Conservation (phyloP, 371 early-diverging fungal genomes). For the Syncephalastrum monosporum region DNA sequence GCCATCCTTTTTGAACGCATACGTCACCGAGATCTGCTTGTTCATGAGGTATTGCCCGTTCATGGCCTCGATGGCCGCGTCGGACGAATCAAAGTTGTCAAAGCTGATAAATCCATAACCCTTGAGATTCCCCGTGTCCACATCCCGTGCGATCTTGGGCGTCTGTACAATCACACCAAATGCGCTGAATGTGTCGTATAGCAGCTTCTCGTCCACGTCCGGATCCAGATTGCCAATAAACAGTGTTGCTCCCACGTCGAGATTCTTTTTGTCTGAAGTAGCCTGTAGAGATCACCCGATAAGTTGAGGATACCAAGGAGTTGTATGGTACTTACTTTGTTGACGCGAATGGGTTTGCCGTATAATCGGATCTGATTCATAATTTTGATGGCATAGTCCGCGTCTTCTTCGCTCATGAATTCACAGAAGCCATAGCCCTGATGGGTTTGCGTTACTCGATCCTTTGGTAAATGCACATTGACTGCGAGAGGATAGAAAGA, state of each 20-base stretch:
- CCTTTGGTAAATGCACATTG: constrained; percentile 96
- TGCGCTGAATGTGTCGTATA: constrained; percentile 95
- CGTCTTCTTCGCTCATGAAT: constrained; percentile 92
- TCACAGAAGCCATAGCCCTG: constrained; percentile 98
- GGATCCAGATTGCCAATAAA: constrained; percentile 97
- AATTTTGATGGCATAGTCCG: constrained; percentile 95
- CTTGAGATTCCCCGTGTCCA: constrained; percentile 83
- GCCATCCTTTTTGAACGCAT: constrained; percentile 98
- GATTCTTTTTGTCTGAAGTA: constrained; percentile 83
- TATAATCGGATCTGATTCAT: constrained; percentile 95
- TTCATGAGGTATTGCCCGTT: constrained; percentile 95
- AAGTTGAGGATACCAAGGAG: background rate
- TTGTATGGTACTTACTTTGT: constrained; percentile 64
- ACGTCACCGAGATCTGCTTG: constrained; percentile 87
- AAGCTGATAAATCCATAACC: constrained; percentile 95
- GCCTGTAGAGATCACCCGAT: constrained; percentile 44
- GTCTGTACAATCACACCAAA: constrained; percentile 91
- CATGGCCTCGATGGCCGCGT: constrained; percentile 97
- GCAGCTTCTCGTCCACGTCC: constrained; percentile 89
- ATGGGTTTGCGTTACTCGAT: constrained; percentile 92
- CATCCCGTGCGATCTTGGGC: constrained; percentile 89
- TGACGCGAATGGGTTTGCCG: constrained; percentile 95
- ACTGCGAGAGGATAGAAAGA: constrained; percentile 38
- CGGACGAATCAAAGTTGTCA: constrained; percentile 94
- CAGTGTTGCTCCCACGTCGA: constrained; percentile 95